Conservation (phyloP, 106 monocot species). For the Dendrobium chrysotoxum region DNA sequence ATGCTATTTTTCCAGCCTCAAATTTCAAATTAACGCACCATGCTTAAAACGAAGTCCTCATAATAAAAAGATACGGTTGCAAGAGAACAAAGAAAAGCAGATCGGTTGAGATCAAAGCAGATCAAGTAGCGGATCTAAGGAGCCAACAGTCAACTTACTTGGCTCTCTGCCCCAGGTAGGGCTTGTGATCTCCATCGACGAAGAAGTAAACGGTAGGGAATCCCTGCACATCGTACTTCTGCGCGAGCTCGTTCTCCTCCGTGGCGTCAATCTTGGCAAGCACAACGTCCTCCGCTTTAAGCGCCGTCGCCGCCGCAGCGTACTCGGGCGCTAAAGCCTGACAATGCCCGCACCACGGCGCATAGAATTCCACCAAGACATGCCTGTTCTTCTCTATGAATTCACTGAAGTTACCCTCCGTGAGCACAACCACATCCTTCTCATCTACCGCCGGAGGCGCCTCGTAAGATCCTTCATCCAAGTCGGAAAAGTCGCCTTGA, state of each 20-base stretch:
- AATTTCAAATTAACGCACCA: background rate
- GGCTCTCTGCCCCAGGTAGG: conserved; percentile 50
- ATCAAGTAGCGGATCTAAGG: background rate
- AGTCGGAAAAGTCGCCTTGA: conserved; percentile 21
- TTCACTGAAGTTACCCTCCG: conserved; percentile 60
- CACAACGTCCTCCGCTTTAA: conserved; percentile 51
- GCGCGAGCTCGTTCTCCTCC: conserved; percentile 77
- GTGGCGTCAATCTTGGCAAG: conserved; percentile 95
- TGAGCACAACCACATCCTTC: conserved; percentile 75
- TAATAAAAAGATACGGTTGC: background rate
- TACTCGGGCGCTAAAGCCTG: conserved; percentile 84
- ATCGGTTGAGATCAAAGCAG: background rate
- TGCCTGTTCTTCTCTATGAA: conserved; percentile 51
- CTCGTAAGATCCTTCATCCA: conserved; percentile 6
- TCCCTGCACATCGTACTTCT: conserved; percentile 87
- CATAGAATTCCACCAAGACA: conserved; percentile 98
- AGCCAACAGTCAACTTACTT: conserved; percentile 31
- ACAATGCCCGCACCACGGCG: conserved; percentile 98
- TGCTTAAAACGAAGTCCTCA: background rate
- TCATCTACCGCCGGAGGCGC: conserved; percentile 46
- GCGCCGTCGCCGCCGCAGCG: conserved; percentile 74
- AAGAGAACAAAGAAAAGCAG: background rate
- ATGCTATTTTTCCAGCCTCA: background rate
- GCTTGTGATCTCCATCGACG: conserved; percentile 60
- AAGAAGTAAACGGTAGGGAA: conserved; percentile 93